These are phyloP conservation scores for Tricholoma terreum DNA, from an alignment of 768 basidiomycete species.

Conservation along the genomic window DNA sequence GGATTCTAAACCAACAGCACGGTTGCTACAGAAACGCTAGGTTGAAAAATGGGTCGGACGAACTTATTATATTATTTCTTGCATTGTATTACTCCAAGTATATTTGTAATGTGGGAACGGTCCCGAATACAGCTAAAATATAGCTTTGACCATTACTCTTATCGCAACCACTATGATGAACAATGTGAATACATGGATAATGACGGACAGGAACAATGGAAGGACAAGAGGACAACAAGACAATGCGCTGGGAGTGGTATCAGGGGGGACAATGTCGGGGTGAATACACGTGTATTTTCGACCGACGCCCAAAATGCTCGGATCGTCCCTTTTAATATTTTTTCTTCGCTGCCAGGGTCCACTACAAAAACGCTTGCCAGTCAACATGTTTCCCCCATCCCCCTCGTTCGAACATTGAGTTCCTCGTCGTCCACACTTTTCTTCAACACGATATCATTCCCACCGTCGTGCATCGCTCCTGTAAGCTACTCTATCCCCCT, in stretches of 20 bases:
- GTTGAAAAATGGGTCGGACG: not conserved
- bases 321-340: slow-evolving; percentile 46
- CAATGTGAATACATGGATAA: not conserved
- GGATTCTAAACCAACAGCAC: no score
- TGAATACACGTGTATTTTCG: slow-evolving; percentile 78
- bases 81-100: not conserved
- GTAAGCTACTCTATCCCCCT: slow-evolving; percentile 21
- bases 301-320: slow-evolving; percentile 50
- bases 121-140: not conserved
- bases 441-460: not conserved
- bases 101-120: not conserved
- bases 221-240: slow-evolving; percentile 3
- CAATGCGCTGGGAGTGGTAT: slow-evolving; percentile 15
- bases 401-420: slow-evolving; percentile 23
- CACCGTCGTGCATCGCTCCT: slow-evolving; percentile 10
- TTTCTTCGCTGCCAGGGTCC: slow-evolving; percentile 54
- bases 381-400: slow-evolving; percentile 27
- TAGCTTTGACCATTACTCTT: not conserved
- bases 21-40: not conserved
- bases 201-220: not conserved
- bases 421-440: slow-evolving; percentile 23
- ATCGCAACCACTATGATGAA: not conserved
- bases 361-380: slow-evolving; percentile 42
- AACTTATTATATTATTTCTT: not conserved
- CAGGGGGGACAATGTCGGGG: slow-evolving; percentile 39